Conservation (phyloP, 192 early-diverging fungal species). For the Funneliformis geosporum region DNA sequence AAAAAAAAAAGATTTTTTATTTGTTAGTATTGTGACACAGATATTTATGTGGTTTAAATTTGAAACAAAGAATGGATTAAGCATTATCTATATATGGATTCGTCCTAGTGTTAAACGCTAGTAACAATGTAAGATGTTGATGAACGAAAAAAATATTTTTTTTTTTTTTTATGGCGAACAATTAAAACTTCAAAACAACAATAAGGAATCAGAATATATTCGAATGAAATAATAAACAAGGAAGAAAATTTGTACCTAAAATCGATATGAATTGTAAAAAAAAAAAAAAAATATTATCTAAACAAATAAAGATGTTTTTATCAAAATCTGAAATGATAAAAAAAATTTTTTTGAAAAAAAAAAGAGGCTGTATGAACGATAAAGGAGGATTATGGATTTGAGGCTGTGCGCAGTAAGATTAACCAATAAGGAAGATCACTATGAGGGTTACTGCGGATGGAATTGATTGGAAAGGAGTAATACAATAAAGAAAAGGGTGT, state of each 20-base stretch:
- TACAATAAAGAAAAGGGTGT: not conserved
- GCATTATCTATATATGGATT: not conserved
- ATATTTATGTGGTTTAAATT: not conserved
- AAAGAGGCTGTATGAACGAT: not conserved
- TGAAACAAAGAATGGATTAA: not conserved
- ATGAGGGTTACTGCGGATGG: not conserved
- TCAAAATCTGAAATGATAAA: not conserved
- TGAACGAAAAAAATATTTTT: too few species aligned
- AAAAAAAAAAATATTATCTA: not conserved
- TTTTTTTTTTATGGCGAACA: too few species aligned
- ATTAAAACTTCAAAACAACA: too few species aligned
- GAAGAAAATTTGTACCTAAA: not conserved
- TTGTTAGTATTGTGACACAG: not conserved
- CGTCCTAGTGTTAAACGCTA: too few species aligned
- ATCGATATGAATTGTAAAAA: too few species aligned
- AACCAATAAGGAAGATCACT: not conserved
- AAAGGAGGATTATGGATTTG: not conserved
- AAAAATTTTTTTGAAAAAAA: not conserved
- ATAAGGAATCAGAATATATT: too few species aligned
- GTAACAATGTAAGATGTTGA: too few species aligned
- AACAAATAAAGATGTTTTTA: not conserved
- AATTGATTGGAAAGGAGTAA: not conserved
- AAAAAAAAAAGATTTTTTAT: not conserved
- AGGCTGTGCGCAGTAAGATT: constrained; percentile 21
- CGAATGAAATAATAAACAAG: not conserved